Evolutionary conservation across 164 flowering plant species (phyloP), one percentile per base, ranked within the genome.

Genomic region (Saururus chinensis): DNA sequence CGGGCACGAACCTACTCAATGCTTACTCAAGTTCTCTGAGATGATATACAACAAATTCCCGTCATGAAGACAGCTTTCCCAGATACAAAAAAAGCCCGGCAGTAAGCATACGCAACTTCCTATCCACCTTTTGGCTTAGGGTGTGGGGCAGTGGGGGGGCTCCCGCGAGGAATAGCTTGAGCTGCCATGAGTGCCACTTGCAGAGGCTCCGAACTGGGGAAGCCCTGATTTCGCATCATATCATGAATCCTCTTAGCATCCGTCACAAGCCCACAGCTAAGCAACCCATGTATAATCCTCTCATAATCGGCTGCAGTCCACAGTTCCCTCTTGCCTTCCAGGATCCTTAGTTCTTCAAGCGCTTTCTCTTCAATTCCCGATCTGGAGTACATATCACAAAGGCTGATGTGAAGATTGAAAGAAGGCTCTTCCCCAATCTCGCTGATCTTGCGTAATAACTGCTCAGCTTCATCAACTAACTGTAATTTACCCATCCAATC

Each of bases 381-480:
- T 71, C 72, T 80, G 0, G 83, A 40, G 57, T 95, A 91, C 96
- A 95, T 89, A 21, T 73, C 85, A 64, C 91, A 95, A 26, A 88
- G 93, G 80, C 95, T 81, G 19, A 88, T 71, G 16, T 88, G 86
- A 66, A 88, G 52, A 66, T 73, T 76, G 12, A 85, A 59, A 69
- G 89, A 88, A 63, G 78, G 74, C 66, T 84, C 89, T 52, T 91
- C 89, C 64, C 49, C 80, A 9, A 41, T 41, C 69, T 76, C 76
- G 19, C 79, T 60, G 45, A 84, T 83, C 75, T 83, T 87, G 6
- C 69, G 70, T 62, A 87, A 22, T 7, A 91, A 19, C 54, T 83
- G 82, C 80, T 91, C 97, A 9, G 79, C 87, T 77, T 91, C 99
- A 53, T 84, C 87, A 67, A 88, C 73, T 41, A 95, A 77, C 71